phyloP scores from a whole-genome alignment of 2,329 filamentous ascomycete species.

The Ceratocystiopsis sp. region DNA sequence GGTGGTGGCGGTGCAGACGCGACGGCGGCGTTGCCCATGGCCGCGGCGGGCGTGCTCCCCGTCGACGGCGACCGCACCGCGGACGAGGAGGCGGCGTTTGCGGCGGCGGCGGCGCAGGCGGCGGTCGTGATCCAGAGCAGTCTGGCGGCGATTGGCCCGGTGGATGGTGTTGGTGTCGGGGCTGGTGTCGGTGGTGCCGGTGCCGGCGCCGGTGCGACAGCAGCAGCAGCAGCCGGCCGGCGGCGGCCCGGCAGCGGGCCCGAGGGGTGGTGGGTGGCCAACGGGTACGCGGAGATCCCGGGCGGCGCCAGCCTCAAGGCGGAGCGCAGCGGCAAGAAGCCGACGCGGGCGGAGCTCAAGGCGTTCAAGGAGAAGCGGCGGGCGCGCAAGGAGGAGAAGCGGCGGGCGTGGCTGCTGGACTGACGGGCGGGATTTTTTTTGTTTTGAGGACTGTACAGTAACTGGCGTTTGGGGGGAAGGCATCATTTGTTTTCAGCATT shows the following conservation, averaged over 20 bases:
- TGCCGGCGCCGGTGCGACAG: slow-evolving; percentile 49
- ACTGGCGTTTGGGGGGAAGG: too few relatives aligned
- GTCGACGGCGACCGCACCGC: background rate
- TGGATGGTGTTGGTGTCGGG: too few relatives aligned
- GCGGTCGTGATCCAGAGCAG: slow-evolving; percentile 58
- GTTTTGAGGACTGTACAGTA: background rate
- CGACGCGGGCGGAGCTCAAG: slow-evolving; percentile 74
- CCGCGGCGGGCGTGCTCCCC: slow-evolving; percentile 6
- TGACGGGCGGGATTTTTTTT: slow-evolving; percentile 23
- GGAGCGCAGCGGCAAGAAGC: slow-evolving; percentile 70
- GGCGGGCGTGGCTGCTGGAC: slow-evolving; percentile 77
- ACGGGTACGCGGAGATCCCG: slow-evolving; percentile 90
- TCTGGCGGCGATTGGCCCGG: background rate
- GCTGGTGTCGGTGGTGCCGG: too few relatives aligned
- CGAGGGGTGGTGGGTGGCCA: slow-evolving; percentile 76
- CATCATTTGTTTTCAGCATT: background rate
- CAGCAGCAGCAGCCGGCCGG: slow-evolving; percentile 49
- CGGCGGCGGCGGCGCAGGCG: slow-evolving; percentile 4
- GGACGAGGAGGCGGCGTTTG: background rate
- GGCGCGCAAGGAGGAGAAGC: slow-evolving; percentile 86
- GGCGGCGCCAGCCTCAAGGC: slow-evolving; percentile 84
- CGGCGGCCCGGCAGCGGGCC: slow-evolving; percentile 44
- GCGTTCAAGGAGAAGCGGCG: slow-evolving; percentile 79
- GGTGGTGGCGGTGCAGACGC: slow-evolving; percentile 18
- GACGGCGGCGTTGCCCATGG: slow-evolving; percentile 2